Evolutionary conservation across 441 rosid genomes (phyloP).

Genomic region (Caryocar brasiliense): DNA sequence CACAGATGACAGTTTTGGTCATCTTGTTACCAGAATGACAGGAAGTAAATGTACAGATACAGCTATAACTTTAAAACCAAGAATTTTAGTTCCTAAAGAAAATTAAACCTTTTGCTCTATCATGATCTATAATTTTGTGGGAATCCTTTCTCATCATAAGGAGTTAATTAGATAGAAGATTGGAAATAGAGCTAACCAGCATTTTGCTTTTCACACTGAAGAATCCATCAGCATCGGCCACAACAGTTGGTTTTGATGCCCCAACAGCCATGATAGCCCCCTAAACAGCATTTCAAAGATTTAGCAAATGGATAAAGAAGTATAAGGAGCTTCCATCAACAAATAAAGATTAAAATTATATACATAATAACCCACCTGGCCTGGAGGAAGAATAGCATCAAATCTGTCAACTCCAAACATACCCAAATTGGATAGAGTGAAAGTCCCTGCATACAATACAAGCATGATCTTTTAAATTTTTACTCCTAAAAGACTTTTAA

Average conservation of each 20-base stretch:
- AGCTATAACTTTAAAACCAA: no score
- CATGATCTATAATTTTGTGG: no score
- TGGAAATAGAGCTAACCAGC: constrained; percentile 51
- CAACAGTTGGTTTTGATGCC: constrained; percentile 86
- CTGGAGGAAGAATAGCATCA: constrained; percentile 97
- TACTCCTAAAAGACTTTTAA: not conserved
- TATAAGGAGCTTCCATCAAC: not conserved
- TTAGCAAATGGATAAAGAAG: constrained; percentile 9
- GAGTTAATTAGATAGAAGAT: not conserved
- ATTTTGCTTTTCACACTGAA: constrained; percentile 80
- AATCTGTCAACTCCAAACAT: constrained; percentile 95
- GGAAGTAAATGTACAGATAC: no score
- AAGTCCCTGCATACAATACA: constrained; percentile 57
- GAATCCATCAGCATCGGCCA: constrained; percentile 79
- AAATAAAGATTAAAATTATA: not conserved
- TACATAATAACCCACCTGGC: constrained; percentile 46
- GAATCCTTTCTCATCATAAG: not conserved
- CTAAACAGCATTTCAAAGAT: constrained; percentile 30
- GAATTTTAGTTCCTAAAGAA: no score
- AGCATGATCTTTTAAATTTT: not conserved
- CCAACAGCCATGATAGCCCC: constrained; percentile 99
- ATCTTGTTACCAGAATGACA: no score
- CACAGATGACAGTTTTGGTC: no score
- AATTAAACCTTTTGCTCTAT: no score
- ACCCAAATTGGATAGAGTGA: constrained; percentile 85